Percentiles rank a stretch among this genome's conserved stretches.
These are phyloP conservation scores for Solanum ossicruentum DNA, from an alignment of 257 asterid genomes.

Conservation along the genomic window DNA sequence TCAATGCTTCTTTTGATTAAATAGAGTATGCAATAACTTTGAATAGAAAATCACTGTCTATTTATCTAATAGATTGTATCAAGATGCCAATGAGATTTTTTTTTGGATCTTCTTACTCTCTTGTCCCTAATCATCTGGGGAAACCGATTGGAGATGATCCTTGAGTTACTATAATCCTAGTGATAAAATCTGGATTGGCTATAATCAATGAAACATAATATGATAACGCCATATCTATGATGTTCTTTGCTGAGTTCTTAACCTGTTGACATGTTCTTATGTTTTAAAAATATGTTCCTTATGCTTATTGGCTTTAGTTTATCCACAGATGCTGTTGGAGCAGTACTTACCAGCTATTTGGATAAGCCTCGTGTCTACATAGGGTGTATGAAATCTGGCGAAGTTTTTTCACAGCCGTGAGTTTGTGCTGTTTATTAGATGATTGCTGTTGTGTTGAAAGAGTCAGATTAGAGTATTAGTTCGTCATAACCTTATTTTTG, in stretches of 20 bases:
- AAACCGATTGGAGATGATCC: background rate
- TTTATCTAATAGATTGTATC: background rate
- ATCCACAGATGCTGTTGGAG: conserved; percentile 61
- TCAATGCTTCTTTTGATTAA: background rate
- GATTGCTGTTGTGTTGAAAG: background rate
- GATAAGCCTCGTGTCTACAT: conserved; percentile 67
- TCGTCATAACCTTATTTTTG: background rate
- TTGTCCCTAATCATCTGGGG: background rate
- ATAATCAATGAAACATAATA: background rate
- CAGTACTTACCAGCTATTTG: conserved; percentile 61
- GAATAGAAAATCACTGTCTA: background rate
- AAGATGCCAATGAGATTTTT: background rate
- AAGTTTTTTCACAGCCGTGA: conserved; percentile 77
- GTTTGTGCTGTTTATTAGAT: conserved; percentile 8
- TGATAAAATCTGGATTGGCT: background rate
- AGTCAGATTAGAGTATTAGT: background rate
- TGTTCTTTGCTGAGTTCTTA: background rate
- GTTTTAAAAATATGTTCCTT: background rate
- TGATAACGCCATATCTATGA: background rate
- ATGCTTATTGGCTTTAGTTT: conserved; percentile 3
- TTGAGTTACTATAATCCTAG: background rate
- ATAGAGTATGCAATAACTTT: background rate
- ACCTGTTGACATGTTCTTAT: background rate
- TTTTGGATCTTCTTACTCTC: background rate
- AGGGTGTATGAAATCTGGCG: conserved; percentile 97